Evolutionary conservation across 805 yeast genomes (phyloP).

Genomic region (Priceomyces castillae): DNA sequence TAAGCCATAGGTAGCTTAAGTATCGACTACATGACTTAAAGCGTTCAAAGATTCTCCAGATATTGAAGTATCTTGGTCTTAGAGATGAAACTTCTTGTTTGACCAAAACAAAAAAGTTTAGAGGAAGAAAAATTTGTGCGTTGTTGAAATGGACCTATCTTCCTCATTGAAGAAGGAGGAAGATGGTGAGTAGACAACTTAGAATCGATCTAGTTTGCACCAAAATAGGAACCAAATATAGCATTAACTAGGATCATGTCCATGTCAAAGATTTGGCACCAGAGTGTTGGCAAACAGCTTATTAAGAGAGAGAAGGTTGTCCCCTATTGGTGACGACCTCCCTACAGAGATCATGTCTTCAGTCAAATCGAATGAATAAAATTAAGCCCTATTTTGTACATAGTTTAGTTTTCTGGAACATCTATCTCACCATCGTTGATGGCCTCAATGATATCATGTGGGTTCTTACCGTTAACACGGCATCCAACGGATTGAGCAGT

Average conservation of each 20-base stretch:
- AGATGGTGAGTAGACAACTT: conserved; percentile 73
- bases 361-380: conserved; percentile 5
- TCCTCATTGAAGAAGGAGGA: conserved; percentile 40
- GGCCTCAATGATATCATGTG: conserved; percentile 98
- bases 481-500: conserved; percentile 99
- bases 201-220: conserved; percentile 73
- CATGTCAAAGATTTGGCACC: conserved; percentile 55
- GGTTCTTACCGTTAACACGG: conserved; percentile 99
- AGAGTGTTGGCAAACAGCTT: conserved; percentile 85
- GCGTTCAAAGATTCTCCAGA: too few species aligned
- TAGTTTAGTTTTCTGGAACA: conserved; percentile 69
- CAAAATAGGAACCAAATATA: conserved; percentile 82
- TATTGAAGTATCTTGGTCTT: too few species aligned
- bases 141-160: conserved; percentile 68
- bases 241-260: conserved; percentile 19
- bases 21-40: too few species aligned
- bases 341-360: conserved; percentile 5
- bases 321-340: background rate
- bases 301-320: background rate
- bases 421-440: conserved; percentile 98
- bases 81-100: too few species aligned
- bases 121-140: conserved; percentile 34
- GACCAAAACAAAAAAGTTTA: background rate
- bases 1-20: too few species aligned
- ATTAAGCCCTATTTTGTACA: conserved; percentile 39